A percentile compares a stretch with the other conserved stretches of the same genome.
Evolutionary conservation across 345 rosid species (phyloP).

Genomic region (Cardamine resedifolia): DNA sequence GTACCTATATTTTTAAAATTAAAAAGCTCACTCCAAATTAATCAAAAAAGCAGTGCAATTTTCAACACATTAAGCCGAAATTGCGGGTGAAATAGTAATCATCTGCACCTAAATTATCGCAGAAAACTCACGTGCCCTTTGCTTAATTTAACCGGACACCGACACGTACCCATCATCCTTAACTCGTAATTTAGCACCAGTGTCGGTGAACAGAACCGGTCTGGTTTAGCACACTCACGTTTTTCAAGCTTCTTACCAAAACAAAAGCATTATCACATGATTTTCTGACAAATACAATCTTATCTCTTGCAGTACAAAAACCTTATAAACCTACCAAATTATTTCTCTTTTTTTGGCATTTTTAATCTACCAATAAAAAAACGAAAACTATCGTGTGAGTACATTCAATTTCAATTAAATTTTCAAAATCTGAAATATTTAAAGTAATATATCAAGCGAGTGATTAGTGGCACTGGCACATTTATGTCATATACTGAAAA

Average conservation of each 20-base stretch:
- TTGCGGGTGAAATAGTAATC: constrained; percentile 8
- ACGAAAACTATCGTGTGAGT: not conserved
- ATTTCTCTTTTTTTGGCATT: not conserved
- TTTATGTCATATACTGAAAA: not conserved
- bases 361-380: not conserved
- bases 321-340: not conserved
- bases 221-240: not conserved
- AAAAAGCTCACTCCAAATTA: not conserved
- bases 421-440: not conserved
- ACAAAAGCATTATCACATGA: constrained; percentile 21
- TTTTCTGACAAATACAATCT: not conserved
- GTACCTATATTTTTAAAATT: too few species aligned
- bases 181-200: not conserved
- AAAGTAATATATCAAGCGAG: constrained; percentile 3
- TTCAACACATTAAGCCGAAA: constrained; percentile 7
- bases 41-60: not conserved
- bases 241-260: not conserved
- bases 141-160: constrained; percentile 13
- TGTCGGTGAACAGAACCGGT: constrained; percentile 30
- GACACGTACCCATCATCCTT: constrained; percentile 3
- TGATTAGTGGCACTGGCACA: constrained; percentile 1
- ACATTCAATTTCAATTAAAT: not conserved
- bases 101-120: not conserved
- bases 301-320: constrained; percentile 5
- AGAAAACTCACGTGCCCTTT: constrained; percentile 9